Evolutionary conservation across 1,139 yeast genomes (phyloP), one percentile per base, ranked within the genome.

Genomic region (Arxiozyma heterogenica): DNA sequence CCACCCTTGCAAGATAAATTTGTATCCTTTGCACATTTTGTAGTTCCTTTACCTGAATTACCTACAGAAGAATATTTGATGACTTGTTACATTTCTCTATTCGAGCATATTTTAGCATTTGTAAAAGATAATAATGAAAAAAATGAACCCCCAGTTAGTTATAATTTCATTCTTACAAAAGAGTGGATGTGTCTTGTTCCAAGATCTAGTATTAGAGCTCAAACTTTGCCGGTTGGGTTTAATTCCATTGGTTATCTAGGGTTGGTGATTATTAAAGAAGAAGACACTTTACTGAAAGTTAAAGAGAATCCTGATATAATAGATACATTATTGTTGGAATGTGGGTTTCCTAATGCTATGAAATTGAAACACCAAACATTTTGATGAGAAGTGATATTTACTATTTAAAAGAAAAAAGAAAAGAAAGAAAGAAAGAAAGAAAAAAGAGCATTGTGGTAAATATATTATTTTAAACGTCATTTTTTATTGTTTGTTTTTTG

Each of bases 151-250:
- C 63, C 58, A 57, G 11, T 47, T 57, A 84, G 94, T 25, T 91
- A 87, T 71, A 91, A 91, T 65, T 80, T 90, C 45, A 71, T 89
- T 49, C 80, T 90, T 77, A 89, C 95, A 44, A 81, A 82, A 53
- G 77, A 82, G 53, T 91, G 93, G 85, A 79, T 91, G 73, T 80
- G 89, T 79, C 70, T 86, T 44, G 84, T 89, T n/a, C 98, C 97
- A 23, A 79, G 98, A 62, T 75, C 83, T 5, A 65, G 65, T 21
- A 72, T 76, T n/a, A 54, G 53, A 53, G 65, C 61, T 15, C 56
- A 52, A 39, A 52, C 52, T 18, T 70, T 71, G 46, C 73, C 72
- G 23, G 64, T 86, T 43, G 87, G 89, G 6, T 75, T 91, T 59
- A 91, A 91, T 66, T 77, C 96, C 1, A 79, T 90, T 53, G 97